Percentiles rank a stretch among this genome's conserved stretches.
phyloP scores from a whole-genome alignment of 1,139 yeast species.

The Candida tetrigidarum region DNA sequence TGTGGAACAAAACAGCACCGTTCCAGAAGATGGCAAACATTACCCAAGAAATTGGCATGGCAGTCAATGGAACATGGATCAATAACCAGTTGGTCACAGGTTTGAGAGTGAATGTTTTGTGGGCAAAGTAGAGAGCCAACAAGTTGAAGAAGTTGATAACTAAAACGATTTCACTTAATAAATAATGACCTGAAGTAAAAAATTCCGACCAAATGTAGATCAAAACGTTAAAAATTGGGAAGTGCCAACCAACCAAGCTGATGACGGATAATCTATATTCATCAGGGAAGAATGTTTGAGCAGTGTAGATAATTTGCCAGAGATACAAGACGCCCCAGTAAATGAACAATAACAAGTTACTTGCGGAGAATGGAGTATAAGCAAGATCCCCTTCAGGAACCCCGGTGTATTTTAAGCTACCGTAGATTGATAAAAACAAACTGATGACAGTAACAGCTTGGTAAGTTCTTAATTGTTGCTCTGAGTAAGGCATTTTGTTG shows the following conservation, averaged over 20 bases:
- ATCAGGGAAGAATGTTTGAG: constrained; percentile 54
- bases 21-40: constrained; percentile 79
- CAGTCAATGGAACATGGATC: constrained; percentile 66
- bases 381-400: constrained; percentile 34
- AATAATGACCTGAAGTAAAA: constrained; percentile 58
- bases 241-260: constrained; percentile 59
- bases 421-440: constrained; percentile 55
- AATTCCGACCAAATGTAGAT: constrained; percentile 65
- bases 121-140: constrained; percentile 57
- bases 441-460: constrained; percentile 54
- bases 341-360: constrained; percentile 51
- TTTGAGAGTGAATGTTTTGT: constrained; percentile 60
- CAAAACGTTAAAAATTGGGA: constrained; percentile 61
- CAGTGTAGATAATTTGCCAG: constrained; percentile 57
- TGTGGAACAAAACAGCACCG: constrained; percentile 69
- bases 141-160: constrained; percentile 61
- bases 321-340: constrained; percentile 63
- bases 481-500: constrained; percentile 14
- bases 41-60: constrained; percentile 77
- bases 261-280: constrained; percentile 31
- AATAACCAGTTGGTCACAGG: constrained; percentile 53
- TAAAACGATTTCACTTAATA: constrained; percentile 60
- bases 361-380: constrained; percentile 71
- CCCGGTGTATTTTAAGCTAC: constrained; percentile 48
- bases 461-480: constrained; percentile 24